These are phyloP conservation scores for Sporobolomyces roseus DNA, from an alignment of 768 basidiomycete genomes.

Conservation along the genomic window DNA sequence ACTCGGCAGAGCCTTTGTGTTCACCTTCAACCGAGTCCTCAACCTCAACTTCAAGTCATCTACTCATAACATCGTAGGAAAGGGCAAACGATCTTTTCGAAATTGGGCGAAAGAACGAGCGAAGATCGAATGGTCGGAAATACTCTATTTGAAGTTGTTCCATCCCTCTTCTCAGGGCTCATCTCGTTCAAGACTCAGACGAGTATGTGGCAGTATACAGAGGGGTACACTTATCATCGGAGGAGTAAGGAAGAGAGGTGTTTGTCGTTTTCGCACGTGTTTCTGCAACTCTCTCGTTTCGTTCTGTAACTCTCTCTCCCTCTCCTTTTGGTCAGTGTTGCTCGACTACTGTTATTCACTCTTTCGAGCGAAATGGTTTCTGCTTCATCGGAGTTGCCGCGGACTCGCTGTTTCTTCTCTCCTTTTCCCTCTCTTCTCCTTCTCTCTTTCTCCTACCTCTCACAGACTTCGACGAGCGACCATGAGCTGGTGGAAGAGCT, in stretches of 20 bases:
- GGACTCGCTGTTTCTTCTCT: too few relatives aligned
- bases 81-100: not conserved
- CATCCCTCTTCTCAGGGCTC: conserved; percentile 19
- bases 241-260: not conserved
- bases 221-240: not conserved
- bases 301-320: too few relatives aligned
- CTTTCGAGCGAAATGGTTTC: too few relatives aligned
- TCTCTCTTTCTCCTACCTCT: not conserved
- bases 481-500: too few relatives aligned
- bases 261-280: too few relatives aligned
- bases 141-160: not conserved
- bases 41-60: not conserved
- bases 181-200: conserved; percentile 17
- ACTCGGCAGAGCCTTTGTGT: not conserved
- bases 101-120: not conserved
- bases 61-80: not conserved
- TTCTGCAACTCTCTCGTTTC: too few relatives aligned
- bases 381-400: too few relatives aligned
- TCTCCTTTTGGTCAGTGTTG: too few relatives aligned
- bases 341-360: too few relatives aligned
- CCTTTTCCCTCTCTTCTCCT: too few relatives aligned
- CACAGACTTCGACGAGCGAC: too few relatives aligned
- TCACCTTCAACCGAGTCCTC: not conserved
- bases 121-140: not conserved
- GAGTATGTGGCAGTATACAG: conserved; percentile 17